Evolutionary conservation across 2,329 filamentous ascomycete genomes (phyloP), one percentile per base, ranked within the genome.

Genomic region (Botrytis sinoallii): DNA sequence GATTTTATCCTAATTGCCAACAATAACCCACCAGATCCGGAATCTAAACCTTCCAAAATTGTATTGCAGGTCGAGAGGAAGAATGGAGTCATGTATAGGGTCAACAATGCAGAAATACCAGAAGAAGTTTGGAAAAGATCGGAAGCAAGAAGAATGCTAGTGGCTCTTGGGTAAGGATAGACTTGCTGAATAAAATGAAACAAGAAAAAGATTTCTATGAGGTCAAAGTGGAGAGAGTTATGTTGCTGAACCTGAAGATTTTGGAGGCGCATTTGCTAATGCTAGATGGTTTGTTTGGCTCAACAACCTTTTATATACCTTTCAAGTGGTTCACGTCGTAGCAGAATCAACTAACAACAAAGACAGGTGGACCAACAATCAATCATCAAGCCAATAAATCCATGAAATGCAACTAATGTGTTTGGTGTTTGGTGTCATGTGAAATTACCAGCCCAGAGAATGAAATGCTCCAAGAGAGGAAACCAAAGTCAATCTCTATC

Each of bases 1-100:
- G 64, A 67, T 32, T 67, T 67, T 18, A 12, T 67, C 20, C n/a
- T 67, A n/a, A 40, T 67, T 67, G 64, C 60, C 35, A 63, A 63
- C 22, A 42, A 42, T 10, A 42, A 48, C 10, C 40, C 64, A 7
- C 64, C 42, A 14, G 64, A 46, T 67, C 64, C 64, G 9, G 64
- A 46, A 14, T 46, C 32, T 48, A 48, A 67, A 14, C n/a, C 64
- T 9, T 46, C 32, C 12, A 44, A 44, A 22, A 48, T 46, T 48
- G 40, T 48, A 22, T 48, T 67, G 40, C 64, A 48, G 42, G 64
- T 67, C 18, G 63, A 65, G 32, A 48, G 20, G n/a, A 67, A 35
- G 14, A 7, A 66, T 66, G 44, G 64, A 5, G 40, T 48, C 14
- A 67, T 44, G 40, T 48, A 67, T 48, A 44, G 64, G n/a, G 64